Conservation (phyloP, 2,329 filamentous ascomycete genomes). For the Orbilia ellipsospora region DNA sequence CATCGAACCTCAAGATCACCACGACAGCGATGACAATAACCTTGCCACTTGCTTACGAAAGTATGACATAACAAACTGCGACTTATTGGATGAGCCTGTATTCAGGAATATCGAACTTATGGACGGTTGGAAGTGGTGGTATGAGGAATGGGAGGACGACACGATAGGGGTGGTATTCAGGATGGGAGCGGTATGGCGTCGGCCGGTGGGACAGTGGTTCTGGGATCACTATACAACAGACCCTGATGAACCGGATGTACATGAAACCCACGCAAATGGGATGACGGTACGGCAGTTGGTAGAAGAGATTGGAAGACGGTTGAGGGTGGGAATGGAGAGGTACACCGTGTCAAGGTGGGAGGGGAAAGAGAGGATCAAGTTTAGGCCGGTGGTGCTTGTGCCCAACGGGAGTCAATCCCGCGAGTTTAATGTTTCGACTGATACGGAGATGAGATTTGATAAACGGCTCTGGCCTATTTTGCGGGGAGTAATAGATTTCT, state of each 20-base stretch:
- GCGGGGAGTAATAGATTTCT: no score
- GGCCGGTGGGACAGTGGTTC: slow-evolving; percentile 40
- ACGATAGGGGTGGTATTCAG: slow-evolving; percentile 18
- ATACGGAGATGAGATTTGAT: no score
- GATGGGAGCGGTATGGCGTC: slow-evolving; percentile 24
- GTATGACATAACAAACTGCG: slow-evolving; percentile 33
- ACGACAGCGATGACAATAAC: neutral
- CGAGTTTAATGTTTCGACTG: no score
- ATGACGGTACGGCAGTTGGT: slow-evolving; percentile 35
- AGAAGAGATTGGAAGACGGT: slow-evolving; percentile 17
- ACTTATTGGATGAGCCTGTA: slow-evolving; percentile 37
- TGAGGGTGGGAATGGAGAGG: slow-evolving; percentile 17
- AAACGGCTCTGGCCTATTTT: no score
- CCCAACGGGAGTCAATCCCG: no score
- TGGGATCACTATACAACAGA: slow-evolving; percentile 18
- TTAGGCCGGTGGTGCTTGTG: slow-evolving; percentile 10
- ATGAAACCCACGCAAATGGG: no score
- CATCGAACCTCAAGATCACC: no score
- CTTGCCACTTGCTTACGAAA: neutral
- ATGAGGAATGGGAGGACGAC: neutral
- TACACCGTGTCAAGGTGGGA: slow-evolving; percentile 18
- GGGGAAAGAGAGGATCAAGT: slow-evolving; percentile 14
- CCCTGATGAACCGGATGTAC: neutral
- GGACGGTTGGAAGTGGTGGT: neutral
- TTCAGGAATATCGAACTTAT: slow-evolving; percentile 3